phyloP scores from a whole-genome alignment of 2,329 filamentous ascomycete genomes.

The Aschersonia sp. region DNA sequence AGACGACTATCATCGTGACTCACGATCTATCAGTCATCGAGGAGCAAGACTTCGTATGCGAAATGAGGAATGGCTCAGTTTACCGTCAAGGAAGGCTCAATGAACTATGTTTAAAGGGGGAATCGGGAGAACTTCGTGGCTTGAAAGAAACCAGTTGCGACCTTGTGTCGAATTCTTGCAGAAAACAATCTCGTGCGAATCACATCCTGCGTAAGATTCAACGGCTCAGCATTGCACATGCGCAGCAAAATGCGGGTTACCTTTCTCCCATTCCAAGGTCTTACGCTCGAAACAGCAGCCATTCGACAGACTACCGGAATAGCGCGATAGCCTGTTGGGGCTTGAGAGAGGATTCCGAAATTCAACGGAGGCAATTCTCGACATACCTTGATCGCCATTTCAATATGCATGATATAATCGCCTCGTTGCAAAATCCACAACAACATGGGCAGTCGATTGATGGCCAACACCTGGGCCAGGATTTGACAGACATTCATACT shows the following conservation, averaged over 20 bases:
- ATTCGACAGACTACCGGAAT: constrained; percentile 32
- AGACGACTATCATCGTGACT: constrained; percentile 86
- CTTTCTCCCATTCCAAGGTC: too few species aligned
- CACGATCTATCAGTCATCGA: constrained; percentile 72
- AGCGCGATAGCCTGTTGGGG: constrained; percentile 24
- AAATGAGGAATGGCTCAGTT: constrained; percentile 56
- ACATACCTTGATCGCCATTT: constrained; percentile 3
- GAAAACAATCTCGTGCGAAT: not conserved
- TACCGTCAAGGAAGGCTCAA: constrained; percentile 44
- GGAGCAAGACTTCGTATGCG: constrained; percentile 61
- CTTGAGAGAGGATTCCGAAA: not conserved
- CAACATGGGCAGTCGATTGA: not conserved
- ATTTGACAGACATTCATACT: too few species aligned
- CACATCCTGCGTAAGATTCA: not conserved
- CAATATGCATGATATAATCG: not conserved
- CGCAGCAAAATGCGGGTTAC: too few species aligned
- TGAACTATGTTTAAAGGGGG: not conserved
- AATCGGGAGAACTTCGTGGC: not conserved
- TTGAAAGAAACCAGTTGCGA: not conserved
- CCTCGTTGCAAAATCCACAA: not conserved
- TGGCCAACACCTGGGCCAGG: too few species aligned
- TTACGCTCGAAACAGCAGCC: not conserved
- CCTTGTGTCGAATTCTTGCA: not conserved
- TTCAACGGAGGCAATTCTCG: constrained; percentile 1
- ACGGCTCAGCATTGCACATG: not conserved